Conservation (phyloP, 2,329 filamentous ascomycete species). For the Pseudocercospora cruenta region DNA sequence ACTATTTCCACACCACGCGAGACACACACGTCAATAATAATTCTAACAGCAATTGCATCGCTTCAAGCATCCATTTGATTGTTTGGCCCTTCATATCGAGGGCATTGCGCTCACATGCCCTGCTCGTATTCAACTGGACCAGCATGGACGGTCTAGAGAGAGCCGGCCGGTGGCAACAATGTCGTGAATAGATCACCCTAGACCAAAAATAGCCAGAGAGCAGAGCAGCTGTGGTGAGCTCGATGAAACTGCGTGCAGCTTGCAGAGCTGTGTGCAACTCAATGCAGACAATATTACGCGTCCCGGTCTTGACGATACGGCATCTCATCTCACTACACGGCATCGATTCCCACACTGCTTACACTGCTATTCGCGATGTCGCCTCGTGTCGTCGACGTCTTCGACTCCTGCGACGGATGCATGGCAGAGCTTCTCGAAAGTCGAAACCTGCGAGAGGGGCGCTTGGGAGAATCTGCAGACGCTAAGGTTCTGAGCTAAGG, state of each 20-base stretch:
- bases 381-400: neutral
- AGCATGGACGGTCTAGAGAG: slow-evolving; percentile 10
- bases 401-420: neutral
- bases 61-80: neutral
- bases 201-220: slow-evolving; percentile 1
- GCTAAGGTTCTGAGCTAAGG: neutral
- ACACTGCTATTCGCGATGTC: neutral
- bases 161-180: slow-evolving; percentile 14
- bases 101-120: neutral
- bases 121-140: slow-evolving; percentile 21
- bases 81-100: neutral
- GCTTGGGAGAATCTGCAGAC: neutral
- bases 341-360: neutral
- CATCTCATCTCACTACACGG: neutral
- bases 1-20: no score
- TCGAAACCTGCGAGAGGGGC: slow-evolving; percentile 13
- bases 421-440: slow-evolving; percentile 11
- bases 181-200: slow-evolving; percentile 12
- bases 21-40: neutral
- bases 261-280: slow-evolving; percentile 2
- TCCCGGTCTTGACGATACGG: neutral
- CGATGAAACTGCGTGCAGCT: slow-evolving; percentile 1
- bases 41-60: neutral
- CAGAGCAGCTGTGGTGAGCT: neutral
- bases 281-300: slow-evolving; percentile 8